phyloP scores from a whole-genome alignment of 2,329 filamentous ascomycete genomes.

The Byssothecium circinans region DNA sequence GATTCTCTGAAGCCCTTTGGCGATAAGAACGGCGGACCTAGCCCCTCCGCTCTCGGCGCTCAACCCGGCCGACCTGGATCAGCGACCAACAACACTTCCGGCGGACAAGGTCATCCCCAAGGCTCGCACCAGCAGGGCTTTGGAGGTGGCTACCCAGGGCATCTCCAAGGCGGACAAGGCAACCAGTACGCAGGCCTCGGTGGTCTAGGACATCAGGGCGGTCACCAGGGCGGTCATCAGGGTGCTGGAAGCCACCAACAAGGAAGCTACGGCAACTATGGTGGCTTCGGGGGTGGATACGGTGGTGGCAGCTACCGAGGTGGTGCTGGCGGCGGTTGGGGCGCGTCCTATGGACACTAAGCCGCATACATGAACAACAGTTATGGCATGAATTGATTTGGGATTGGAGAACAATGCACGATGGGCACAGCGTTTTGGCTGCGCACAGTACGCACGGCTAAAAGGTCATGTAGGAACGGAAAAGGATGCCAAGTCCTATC shows the following conservation, averaged over 20 bases:
- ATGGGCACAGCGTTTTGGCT: constrained; percentile 1
- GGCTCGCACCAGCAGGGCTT: constrained; percentile 61
- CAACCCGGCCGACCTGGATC: constrained; percentile 66
- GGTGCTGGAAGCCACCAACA: constrained; percentile 48
- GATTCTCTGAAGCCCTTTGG: constrained; percentile 61
- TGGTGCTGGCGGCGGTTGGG: constrained; percentile 55
- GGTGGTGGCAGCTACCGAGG: constrained; percentile 47
- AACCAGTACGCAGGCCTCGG: constrained; percentile 58
- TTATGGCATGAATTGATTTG: constrained; percentile 5
- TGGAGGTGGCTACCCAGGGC: constrained; percentile 57
- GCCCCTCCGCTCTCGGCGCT: constrained; percentile 58
- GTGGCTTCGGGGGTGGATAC: constrained; percentile 48
- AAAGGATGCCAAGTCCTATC: constrained; percentile 30
- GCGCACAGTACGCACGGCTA: constrained; percentile 4
- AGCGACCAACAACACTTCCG: constrained; percentile 60
- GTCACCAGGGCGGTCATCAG: constrained; percentile 45
- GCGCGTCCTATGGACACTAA: constrained; percentile 50
- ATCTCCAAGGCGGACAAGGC: constrained; percentile 48
- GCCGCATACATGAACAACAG: background rate
- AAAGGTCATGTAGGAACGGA: background rate
- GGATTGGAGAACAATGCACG: constrained; percentile 2
- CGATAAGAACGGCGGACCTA: constrained; percentile 60
- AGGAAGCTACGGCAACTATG: constrained; percentile 48
- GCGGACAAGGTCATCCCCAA: constrained; percentile 56
- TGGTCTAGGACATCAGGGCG: constrained; percentile 52